Evolutionary conservation across 1,284 basidiomycete species (phyloP).

Genomic region (Marasmius oreades): DNA sequence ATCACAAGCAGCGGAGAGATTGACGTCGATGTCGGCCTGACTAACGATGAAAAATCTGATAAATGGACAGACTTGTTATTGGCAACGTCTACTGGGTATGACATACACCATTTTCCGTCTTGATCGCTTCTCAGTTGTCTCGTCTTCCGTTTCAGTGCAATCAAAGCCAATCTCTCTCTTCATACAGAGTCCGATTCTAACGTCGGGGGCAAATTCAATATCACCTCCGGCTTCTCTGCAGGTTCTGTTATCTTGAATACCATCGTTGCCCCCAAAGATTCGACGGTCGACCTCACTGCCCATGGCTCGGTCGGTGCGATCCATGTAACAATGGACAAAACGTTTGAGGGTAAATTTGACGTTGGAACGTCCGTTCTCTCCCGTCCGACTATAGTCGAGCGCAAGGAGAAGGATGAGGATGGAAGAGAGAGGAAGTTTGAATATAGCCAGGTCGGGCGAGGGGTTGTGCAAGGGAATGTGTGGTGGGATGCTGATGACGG

Average conservation of each 20-base stretch:
- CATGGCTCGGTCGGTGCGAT: conserved; percentile 30
- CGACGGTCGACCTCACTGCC: conserved; percentile 30
- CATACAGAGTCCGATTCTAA: conserved; percentile 14
- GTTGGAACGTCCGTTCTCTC: neutral
- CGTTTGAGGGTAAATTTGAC: conserved; percentile 42
- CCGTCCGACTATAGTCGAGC: neutral
- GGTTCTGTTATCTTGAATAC: conserved; percentile 31
- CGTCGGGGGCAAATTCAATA: conserved; percentile 31
- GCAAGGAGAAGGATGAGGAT: neutral
- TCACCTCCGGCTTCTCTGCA: conserved; percentile 26
- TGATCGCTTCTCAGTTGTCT: conserved; percentile 27
- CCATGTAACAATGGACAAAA: conserved; percentile 29
- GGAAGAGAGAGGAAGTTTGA: neutral
- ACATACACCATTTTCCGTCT: neutral
- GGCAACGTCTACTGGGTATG: conserved; percentile 36
- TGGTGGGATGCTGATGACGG: conserved; percentile 4
- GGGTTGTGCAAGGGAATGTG: neutral
- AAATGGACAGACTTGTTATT: conserved; percentile 23
- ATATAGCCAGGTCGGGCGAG: neutral
- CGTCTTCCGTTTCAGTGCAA: conserved; percentile 24
- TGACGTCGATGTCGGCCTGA: conserved; percentile 29
- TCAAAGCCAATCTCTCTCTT: conserved; percentile 28
- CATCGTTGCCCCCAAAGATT: conserved; percentile 34
- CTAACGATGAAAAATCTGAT: conserved; percentile 23
- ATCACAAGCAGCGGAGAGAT: conserved; percentile 28